Conservation (phyloP, 2,329 filamentous ascomycete species). For the Pestalotiopsis sp. region DNA sequence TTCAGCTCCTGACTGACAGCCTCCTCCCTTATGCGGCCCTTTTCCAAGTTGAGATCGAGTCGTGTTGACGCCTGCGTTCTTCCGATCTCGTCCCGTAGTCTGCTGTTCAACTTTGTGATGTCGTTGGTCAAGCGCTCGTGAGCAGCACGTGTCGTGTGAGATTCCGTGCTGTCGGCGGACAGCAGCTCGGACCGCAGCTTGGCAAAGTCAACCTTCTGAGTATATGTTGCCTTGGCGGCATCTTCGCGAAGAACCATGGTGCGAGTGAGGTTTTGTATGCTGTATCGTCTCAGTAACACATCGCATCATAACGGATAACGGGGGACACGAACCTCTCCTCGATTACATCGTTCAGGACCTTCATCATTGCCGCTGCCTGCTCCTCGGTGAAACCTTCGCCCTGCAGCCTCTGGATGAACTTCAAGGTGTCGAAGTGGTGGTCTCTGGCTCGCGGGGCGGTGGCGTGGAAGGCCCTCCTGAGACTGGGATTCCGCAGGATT, state of each 20-base stretch:
- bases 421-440: conserved; percentile 97
- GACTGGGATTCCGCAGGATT: conserved; percentile 28
- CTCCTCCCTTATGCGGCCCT: conserved; percentile 94
- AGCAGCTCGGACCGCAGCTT: conserved; percentile 52
- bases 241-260: conserved; percentile 98
- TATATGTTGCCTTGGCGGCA: conserved; percentile 77
- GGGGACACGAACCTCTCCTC: conserved; percentile 71
- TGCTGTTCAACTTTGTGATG: conserved; percentile 87
- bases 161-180: conserved; percentile 88
- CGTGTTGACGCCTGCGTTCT: conserved; percentile 91
- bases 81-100: conserved; percentile 90
- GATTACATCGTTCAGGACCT: conserved; percentile 92
- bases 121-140: conserved; percentile 95
- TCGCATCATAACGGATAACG: neutral
- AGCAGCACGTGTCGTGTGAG: conserved; percentile 81
- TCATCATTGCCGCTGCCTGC: conserved; percentile 98
- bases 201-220: conserved; percentile 39
- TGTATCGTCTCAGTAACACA: conserved; percentile 30
- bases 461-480: conserved; percentile 65
- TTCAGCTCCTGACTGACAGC: conserved; percentile 95
- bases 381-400: conserved; percentile 94
- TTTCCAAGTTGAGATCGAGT: conserved; percentile 92
- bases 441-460: conserved; percentile 66
- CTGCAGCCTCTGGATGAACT: conserved; percentile 89
- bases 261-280: conserved; percentile 94